A percentile compares a stretch with the other conserved stretches of the same genome.
These are phyloP conservation scores for Chalaropsis thielavioides DNA, from an alignment of 2,329 filamentous ascomycete species.

Conservation along the genomic window DNA sequence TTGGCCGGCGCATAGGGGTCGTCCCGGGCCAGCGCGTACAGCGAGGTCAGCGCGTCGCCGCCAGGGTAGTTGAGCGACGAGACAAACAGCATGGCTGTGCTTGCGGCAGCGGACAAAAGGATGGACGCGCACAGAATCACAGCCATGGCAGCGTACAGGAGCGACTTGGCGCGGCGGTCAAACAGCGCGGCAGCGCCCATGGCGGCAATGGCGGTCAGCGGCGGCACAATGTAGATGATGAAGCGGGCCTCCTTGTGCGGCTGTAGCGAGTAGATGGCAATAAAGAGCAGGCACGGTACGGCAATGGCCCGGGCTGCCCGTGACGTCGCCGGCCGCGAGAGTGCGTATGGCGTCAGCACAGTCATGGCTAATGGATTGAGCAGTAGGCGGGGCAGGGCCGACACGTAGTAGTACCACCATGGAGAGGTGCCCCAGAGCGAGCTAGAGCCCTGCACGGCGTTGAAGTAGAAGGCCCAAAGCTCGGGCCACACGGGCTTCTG, in stretches of 20 bases:
- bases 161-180: slow-evolving; percentile 47
- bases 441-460: slow-evolving; percentile 70
- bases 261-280: slow-evolving; percentile 69
- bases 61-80: slow-evolving; percentile 91
- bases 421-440: slow-evolving; percentile 78
- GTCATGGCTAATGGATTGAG: slow-evolving; percentile 58
- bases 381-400: slow-evolving; percentile 66
- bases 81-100: slow-evolving; percentile 54
- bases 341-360: slow-evolving; percentile 39
- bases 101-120: slow-evolving; percentile 43
- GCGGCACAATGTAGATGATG: slow-evolving; percentile 74
- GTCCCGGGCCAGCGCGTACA: slow-evolving; percentile 29
- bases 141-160: slow-evolving; percentile 40
- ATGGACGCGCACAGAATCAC: slow-evolving; percentile 45
- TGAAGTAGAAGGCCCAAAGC: slow-evolving; percentile 77
- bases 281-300: slow-evolving; percentile 55
- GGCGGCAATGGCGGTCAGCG: slow-evolving; percentile 63
- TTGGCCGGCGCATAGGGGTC: slow-evolving; percentile 25
- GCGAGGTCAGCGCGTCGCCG: slow-evolving; percentile 54
- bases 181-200: slow-evolving; percentile 59
- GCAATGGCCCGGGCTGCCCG: slow-evolving; percentile 36
- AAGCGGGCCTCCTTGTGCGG: slow-evolving; percentile 96
- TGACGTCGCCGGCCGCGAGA: slow-evolving; percentile 33
- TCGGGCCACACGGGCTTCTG: slow-evolving; percentile 80
- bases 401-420: slow-evolving; percentile 74